phyloP scores from a whole-genome alignment of 2,329 filamentous ascomycete genomes.

The Colletotrichum camelliae region DNA sequence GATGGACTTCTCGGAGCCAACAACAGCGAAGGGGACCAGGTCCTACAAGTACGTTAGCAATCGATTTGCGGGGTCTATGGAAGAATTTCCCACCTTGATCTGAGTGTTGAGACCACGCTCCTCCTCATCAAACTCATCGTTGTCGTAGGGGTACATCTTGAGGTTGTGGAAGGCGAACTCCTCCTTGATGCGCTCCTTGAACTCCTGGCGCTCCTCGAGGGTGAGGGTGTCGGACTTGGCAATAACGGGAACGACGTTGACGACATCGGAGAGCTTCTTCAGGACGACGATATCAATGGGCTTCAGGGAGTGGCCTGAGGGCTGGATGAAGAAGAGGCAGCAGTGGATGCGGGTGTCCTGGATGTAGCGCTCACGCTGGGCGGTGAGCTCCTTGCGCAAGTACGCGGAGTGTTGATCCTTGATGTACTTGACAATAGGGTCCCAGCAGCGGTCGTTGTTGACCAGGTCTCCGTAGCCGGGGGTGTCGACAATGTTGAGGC shows the following conservation, averaged over 20 bases:
- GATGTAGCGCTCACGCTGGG: constrained; percentile 98
- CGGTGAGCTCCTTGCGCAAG: constrained; percentile 98
- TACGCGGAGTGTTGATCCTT: constrained; percentile 99
- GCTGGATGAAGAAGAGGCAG: constrained; percentile 99
- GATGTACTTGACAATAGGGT: constrained; percentile 99
- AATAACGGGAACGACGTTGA: constrained; percentile 98
- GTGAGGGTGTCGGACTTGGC: constrained; percentile 98
- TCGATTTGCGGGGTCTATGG: background rate
- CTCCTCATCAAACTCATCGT: constrained; percentile 97
- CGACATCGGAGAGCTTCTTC: constrained; percentile 99
- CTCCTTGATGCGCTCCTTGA: constrained; percentile 99
- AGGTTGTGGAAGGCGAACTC: constrained; percentile 99
- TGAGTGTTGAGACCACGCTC: constrained; percentile 91
- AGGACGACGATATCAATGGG: constrained; percentile 99
- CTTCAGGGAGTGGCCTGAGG: constrained; percentile 96
- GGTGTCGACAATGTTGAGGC: constrained; percentile 98
- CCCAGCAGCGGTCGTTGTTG: constrained; percentile 99
- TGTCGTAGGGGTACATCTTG: constrained; percentile 99
- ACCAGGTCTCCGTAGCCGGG: constrained; percentile 98
- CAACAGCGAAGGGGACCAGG: constrained; percentile 95
- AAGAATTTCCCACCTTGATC: constrained; percentile 75
- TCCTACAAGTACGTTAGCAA: constrained; percentile 61
- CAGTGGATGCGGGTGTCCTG: constrained; percentile 99
- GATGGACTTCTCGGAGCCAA: constrained; percentile 97
- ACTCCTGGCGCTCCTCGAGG: constrained; percentile 90